These are phyloP conservation scores for Calendula officinalis DNA, from an alignment of 129 eudicot genomes.

Conservation along the genomic window DNA sequence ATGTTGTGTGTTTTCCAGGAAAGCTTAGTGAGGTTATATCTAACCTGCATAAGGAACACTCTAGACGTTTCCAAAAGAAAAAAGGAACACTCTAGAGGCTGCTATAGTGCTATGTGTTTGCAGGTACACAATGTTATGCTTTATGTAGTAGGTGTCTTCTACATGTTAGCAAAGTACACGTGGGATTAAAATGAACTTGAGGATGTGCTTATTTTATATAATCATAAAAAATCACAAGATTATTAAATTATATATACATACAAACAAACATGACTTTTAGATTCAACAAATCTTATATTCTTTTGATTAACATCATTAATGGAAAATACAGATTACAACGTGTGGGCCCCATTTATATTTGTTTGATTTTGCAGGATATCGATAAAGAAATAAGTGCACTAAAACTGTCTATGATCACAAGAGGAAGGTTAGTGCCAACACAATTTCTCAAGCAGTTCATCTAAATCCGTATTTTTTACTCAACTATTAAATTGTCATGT, in stretches of 20 bases:
- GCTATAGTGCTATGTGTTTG: conserved; percentile 76
- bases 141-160: neutral
- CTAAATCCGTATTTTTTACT: conserved; percentile 23
- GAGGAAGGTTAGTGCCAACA: conserved; percentile 95
- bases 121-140: neutral
- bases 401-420: conserved; percentile 80
- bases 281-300: no score
- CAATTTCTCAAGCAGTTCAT: conserved; percentile 84
- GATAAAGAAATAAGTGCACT: conserved; percentile 91
- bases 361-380: conserved; percentile 55
- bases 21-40: conserved; percentile 59
- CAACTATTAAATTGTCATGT: neutral
- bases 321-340: no score
- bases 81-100: no score
- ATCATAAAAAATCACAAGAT: no score
- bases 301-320: neutral
- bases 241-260: no score
- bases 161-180: no score
- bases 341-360: neutral
- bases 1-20: conserved; percentile 44
- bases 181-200: no score
- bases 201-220: no score
- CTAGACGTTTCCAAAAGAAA: no score
- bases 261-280: no score
- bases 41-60: conserved; percentile 85